These are phyloP conservation scores for Venturia asperata DNA, from an alignment of 2,329 filamentous ascomycete species.

Conservation along the genomic window DNA sequence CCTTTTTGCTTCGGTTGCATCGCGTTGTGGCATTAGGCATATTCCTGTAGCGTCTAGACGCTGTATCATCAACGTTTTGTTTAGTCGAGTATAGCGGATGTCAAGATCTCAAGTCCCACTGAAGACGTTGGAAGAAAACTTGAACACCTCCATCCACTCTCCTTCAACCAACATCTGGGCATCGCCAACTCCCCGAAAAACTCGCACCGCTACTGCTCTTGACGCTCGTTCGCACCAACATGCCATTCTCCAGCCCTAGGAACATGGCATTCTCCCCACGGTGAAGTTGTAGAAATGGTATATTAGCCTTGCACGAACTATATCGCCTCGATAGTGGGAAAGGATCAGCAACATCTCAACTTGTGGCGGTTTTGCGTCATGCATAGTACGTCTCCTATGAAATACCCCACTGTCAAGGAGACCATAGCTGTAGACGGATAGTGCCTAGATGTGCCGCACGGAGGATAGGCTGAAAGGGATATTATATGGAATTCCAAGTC, in stretches of 20 bases:
- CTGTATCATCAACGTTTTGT: constrained; percentile 5
- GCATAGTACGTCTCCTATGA: background rate
- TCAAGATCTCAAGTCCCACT: background rate
- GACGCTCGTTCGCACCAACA: background rate
- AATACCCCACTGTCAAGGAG: background rate
- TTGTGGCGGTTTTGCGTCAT: constrained; percentile 14
- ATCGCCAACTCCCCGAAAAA: background rate
- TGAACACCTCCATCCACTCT: background rate
- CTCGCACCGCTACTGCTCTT: background rate
- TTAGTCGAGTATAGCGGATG: background rate
- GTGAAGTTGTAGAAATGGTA: background rate
- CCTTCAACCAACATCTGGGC: background rate
- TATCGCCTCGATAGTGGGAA: constrained; percentile 4
- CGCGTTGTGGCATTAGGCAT: background rate
- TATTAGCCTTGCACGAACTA: constrained; percentile 14
- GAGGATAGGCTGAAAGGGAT: background rate
- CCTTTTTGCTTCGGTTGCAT: background rate
- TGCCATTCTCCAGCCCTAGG: background rate
- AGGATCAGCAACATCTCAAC: background rate
- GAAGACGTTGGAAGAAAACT: background rate
- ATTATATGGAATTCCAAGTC: background rate
- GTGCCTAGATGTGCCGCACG: background rate
- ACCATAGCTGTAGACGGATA: constrained; percentile 9
- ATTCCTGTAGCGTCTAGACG: background rate
- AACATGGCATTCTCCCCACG: background rate